Evolutionary conservation across 2,329 filamentous ascomycete genomes (phyloP), one percentile per base, ranked within the genome.

Genomic region (Ophidiomyces ophidiicola): DNA sequence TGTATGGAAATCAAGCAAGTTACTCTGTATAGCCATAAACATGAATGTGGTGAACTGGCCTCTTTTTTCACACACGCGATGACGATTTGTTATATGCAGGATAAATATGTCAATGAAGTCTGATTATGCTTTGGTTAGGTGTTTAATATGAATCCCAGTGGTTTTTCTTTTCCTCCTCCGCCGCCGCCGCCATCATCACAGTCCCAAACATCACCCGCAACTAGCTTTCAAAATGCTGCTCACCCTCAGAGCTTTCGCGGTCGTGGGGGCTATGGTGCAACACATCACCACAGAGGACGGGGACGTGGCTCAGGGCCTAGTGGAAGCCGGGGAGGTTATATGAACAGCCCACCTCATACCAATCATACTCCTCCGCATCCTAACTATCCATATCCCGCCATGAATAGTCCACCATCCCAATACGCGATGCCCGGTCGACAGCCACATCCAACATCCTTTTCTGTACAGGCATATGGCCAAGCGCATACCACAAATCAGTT

Each of bases 101-200:
- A n/a, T n/a, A n/a, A n/a, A n/a, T n/a, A n/a, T n/a, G n/a, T n/a
- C n/a, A n/a, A n/a, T n/a, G n/a, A n/a, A n/a, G n/a, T n/a, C n/a
- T n/a, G n/a, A n/a, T n/a, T n/a, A n/a, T n/a, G n/a, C n/a, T n/a
- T n/a, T n/a, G n/a, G n/a, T n/a, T n/a, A n/a, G n/a, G n/a, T 21
- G 12, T 5, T 32, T 11, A 52, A 39, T 39, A 63, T 63, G 60
- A 57, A 51, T 48, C 53, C 60, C 36, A 57, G 63, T 51, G 60
- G 58, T 18, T 67, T 67, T 50, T 59, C 63, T 29, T 67, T 66
- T 47, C 63, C 64, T 43, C 63, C 62, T 14, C 64, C 64, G 23
- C 63, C 63, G 12, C 63, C 63, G 15, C 63, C 62, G 24, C 60
- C 61, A 25, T 59, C 59, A 17, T 25, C 40, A 17, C 29, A 23